Evolutionary conservation across 352 stramenopile species (phyloP).

Genomic region (Globisporangium yorkense): DNA sequence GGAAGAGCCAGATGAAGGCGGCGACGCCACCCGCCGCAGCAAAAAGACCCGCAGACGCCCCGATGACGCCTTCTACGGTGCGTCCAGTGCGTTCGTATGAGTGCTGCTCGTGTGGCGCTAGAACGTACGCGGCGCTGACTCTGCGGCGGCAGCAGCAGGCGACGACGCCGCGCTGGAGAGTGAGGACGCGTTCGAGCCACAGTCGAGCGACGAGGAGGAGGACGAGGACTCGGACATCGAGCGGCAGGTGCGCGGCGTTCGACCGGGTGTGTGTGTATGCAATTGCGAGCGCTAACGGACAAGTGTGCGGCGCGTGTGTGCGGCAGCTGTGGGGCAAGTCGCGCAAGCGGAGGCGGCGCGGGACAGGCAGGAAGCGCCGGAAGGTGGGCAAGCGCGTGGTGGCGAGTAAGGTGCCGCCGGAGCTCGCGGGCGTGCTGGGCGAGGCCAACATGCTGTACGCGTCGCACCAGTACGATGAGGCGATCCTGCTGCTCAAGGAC

Average conservation of each 20-base stretch:
- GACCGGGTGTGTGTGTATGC: not conserved
- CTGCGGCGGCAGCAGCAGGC: not conserved
- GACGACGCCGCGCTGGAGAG: constrained; percentile 29
- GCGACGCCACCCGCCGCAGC: constrained; percentile 1
- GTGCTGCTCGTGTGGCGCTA: too few relatives aligned
- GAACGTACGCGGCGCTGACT: not conserved
- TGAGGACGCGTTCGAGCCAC: constrained; percentile 52
- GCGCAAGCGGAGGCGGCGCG: constrained; percentile 39
- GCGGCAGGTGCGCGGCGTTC: constrained; percentile 25
- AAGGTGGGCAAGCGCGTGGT: constrained; percentile 48
- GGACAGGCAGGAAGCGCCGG: constrained; percentile 24
- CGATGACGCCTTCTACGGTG: constrained; percentile 6
- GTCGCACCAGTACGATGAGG: constrained; percentile 82
- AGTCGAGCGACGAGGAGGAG: constrained; percentile 60
- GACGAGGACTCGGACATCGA: constrained; percentile 86
- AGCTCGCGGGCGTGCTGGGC: constrained; percentile 72
- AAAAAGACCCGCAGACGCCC: constrained; percentile 1
- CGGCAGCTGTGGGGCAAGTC: constrained; percentile 67
- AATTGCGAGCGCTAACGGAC: not conserved
- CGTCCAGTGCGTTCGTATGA: not conserved
- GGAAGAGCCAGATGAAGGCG: constrained; percentile 5
- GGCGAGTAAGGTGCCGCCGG: constrained; percentile 69
- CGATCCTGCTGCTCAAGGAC: constrained; percentile 76
- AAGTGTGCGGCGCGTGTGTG: too few relatives aligned
- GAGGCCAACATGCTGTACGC: constrained; percentile 85